phyloP scores from a whole-genome alignment of 768 basidiomycete genomes.

The Russula sp. region DNA sequence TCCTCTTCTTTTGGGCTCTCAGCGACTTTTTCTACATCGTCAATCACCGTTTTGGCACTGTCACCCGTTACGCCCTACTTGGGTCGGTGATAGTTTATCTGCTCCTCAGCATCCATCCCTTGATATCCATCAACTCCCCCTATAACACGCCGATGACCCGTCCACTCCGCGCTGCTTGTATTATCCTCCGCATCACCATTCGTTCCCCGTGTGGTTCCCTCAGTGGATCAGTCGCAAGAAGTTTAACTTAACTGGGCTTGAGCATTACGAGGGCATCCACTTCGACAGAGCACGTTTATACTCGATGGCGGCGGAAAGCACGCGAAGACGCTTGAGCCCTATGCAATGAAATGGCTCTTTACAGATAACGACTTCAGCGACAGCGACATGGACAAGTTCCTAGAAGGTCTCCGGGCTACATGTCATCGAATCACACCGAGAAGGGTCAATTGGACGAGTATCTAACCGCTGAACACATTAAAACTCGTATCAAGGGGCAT shows the following conservation, averaged over 20 bases:
- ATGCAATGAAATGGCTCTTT: conserved; percentile 19
- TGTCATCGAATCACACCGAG: conserved; percentile 8
- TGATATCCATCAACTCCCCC: conserved; percentile 15
- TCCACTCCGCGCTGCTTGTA: neutral
- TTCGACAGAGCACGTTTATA: neutral
- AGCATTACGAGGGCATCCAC: conserved; percentile 5
- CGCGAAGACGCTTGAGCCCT: conserved; percentile 4
- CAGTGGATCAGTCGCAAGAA: neutral
- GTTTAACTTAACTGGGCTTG: neutral
- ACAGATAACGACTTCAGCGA: conserved; percentile 17
- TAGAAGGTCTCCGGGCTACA: conserved; percentile 21
- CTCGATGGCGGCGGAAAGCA: neutral
- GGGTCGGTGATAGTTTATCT: neutral
- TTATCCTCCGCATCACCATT: neutral
- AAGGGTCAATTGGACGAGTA: neutral
- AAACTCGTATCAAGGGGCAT: conserved; percentile 13
- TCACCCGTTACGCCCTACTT: neutral
- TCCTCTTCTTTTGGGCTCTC: conserved; percentile 21
- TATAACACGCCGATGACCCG: conserved; percentile 23
- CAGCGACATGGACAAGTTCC: conserved; percentile 19
- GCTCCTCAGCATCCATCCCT: conserved; percentile 16
- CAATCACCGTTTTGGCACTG: conserved; percentile 1
- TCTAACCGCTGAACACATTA: neutral
- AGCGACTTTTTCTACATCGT: conserved; percentile 10
- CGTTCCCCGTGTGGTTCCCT: neutral